phyloP scores from a whole-genome alignment of 768 basidiomycete species.

The Collybia mongolica region DNA sequence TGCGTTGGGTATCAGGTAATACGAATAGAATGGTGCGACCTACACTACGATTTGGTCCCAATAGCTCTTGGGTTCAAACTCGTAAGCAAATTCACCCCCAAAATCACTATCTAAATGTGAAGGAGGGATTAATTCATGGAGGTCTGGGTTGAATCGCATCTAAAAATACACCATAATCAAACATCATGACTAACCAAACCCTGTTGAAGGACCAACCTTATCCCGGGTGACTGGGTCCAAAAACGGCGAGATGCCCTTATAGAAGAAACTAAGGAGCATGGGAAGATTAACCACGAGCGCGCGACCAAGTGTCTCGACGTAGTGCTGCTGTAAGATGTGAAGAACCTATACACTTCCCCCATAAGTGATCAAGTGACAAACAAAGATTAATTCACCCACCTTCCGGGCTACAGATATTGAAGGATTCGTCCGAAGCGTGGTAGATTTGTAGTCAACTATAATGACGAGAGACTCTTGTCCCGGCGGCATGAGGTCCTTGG shows the following conservation, averaged over 20 bases:
- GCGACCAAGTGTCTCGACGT: constrained; percentile 84
- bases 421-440: constrained; percentile 80
- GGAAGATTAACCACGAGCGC: constrained; percentile 85
- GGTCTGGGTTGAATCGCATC: constrained; percentile 89
- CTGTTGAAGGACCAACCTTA: constrained; percentile 50
- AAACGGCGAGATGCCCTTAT: constrained; percentile 84
- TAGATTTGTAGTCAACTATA: constrained; percentile 82
- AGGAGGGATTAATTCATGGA: constrained; percentile 70
- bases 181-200: neutral
- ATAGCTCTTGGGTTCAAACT: constrained; percentile 72
- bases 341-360: constrained; percentile 44
- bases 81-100: constrained; percentile 71
- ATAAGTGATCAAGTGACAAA: neutral
- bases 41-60: constrained; percentile 80
- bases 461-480: constrained; percentile 83
- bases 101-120: constrained; percentile 83
- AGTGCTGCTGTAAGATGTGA: constrained; percentile 83
- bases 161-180: constrained; percentile 21
- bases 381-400: constrained; percentile 26
- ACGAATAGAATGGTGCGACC: constrained; percentile 16
- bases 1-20: neutral
- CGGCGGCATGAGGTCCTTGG: constrained; percentile 85
- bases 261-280: constrained; percentile 69
- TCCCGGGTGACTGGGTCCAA: constrained; percentile 86
- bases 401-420: constrained; percentile 80